A percentile compares a stretch with the other conserved stretches of the same genome.
These are phyloP conservation scores for Trichothecium sympodiale DNA, from an alignment of 2,329 filamentous ascomycete genomes.

Conservation along the genomic window DNA sequence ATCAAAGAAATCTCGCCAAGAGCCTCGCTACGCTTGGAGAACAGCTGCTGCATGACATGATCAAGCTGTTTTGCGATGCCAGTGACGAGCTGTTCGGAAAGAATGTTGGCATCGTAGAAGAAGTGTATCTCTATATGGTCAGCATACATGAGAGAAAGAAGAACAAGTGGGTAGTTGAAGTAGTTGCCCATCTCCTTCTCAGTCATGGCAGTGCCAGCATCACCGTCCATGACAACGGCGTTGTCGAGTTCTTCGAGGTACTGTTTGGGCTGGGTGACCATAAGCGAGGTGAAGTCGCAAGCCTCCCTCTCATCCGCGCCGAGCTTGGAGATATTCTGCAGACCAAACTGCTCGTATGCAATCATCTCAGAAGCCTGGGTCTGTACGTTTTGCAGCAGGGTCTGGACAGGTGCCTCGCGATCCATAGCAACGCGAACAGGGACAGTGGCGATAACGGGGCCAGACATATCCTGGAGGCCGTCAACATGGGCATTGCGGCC, in stretches of 20 bases:
- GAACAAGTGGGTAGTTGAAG: constrained; percentile 1
- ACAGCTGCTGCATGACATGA: constrained; percentile 1
- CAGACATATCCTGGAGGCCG: constrained; percentile 7
- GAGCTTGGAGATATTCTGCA: constrained; percentile 2
- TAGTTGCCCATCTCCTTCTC: neutral
- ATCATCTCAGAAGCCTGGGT: constrained; percentile 10
- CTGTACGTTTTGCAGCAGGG: constrained; percentile 6
- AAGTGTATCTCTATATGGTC: neutral
- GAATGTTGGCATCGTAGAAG: neutral
- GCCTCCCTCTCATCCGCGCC: too few species aligned
- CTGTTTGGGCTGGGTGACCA: constrained; percentile 2
- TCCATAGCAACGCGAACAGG: constrained; percentile 8
- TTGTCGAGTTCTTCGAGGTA: neutral
- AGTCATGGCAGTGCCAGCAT: neutral
- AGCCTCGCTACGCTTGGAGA: neutral
- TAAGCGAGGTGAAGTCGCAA: constrained; percentile 1
- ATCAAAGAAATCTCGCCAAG: neutral
- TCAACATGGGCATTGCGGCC: constrained; percentile 7
- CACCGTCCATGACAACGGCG: neutral
- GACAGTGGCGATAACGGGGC: constrained; percentile 8
- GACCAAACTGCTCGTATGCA: constrained; percentile 11
- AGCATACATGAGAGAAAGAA: neutral
- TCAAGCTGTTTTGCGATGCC: constrained; percentile 1
- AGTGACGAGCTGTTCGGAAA: neutral
- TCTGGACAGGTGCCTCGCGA: constrained; percentile 1